Conservation (phyloP, 169 alveolate species). For the Plasmodium inui region DNA sequence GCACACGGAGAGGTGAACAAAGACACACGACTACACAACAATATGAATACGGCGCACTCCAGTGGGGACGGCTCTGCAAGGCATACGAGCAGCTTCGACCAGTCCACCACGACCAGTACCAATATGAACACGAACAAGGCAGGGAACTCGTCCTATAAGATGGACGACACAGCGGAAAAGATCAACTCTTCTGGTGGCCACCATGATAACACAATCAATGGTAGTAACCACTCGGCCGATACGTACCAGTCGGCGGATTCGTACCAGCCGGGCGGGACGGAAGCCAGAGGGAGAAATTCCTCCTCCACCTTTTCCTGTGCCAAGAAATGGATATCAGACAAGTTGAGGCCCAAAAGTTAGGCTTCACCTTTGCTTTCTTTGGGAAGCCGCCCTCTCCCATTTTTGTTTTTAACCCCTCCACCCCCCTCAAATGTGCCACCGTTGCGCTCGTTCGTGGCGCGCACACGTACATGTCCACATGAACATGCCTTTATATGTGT, state of each 20-base stretch:
- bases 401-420: not conserved
- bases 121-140: not conserved
- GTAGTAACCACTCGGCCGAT: slow-evolving; percentile 2
- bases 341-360: slow-evolving; percentile 35
- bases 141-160: not conserved
- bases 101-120: not conserved
- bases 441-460: not conserved
- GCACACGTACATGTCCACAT: not conserved
- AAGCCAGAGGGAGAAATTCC: not conserved
- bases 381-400: not conserved
- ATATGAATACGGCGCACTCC: not conserved
- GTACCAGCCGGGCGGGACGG: not conserved
- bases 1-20: not conserved
- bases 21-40: not conserved
- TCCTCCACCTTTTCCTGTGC: slow-evolving; percentile 63
- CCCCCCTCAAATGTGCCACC: not conserved
- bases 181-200: not conserved
- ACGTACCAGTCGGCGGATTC: slow-evolving; percentile 4
- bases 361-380: not conserved
- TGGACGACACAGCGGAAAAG: not conserved
- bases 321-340: slow-evolving; percentile 67
- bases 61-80: not conserved
- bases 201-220: not conserved
- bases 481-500: not conserved
- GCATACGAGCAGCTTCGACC: not conserved